These are phyloP conservation scores for Picea abies DNA, from an alignment of 83 land plant genomes.

Conservation along the genomic window DNA sequence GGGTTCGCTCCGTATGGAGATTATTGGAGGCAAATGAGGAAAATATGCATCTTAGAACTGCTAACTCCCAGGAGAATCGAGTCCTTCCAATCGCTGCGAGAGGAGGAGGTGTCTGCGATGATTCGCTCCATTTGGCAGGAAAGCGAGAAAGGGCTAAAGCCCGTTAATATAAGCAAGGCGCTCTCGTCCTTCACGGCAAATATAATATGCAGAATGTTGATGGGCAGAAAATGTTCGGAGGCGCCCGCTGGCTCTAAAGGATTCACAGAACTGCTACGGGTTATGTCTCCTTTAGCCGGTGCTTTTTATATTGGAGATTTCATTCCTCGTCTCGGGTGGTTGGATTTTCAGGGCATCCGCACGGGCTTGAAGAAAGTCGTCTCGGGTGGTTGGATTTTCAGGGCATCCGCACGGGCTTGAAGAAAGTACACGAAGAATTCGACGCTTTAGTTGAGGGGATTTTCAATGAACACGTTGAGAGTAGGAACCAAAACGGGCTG, in stretches of 20 bases:
- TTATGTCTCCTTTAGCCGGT: slow-evolving; percentile 59
- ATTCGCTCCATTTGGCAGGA: too few species aligned
- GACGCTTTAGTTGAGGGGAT: slow-evolving; percentile 55
- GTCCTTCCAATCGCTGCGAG: too few species aligned
- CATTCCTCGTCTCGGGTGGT: slow-evolving; percentile 8
- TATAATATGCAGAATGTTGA: not conserved
- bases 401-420: too few species aligned
- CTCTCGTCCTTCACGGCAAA: too few species aligned
- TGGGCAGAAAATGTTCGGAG: slow-evolving; percentile 23
- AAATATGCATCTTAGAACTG: too few species aligned
- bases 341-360: slow-evolving; percentile 48
- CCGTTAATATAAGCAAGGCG: not conserved
- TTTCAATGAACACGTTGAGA: slow-evolving; percentile 55
- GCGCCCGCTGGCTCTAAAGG: not conserved
- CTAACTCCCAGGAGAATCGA: too few species aligned
- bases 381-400: too few species aligned
- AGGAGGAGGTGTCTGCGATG: too few species aligned
- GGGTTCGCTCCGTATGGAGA: too few species aligned
- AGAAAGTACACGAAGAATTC: slow-evolving; percentile 28
- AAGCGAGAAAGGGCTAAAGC: too few species aligned
- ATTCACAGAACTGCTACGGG: slow-evolving; percentile 25
- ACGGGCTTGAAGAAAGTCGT: slow-evolving; percentile 36
- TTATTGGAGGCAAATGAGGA: too few species aligned
- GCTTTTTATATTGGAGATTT: slow-evolving; percentile 58
- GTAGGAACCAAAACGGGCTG: slow-evolving; percentile 12